phyloP scores from a whole-genome alignment of 2,329 filamentous ascomycete genomes.

The Arthrobotrys pseudoclavata region DNA sequence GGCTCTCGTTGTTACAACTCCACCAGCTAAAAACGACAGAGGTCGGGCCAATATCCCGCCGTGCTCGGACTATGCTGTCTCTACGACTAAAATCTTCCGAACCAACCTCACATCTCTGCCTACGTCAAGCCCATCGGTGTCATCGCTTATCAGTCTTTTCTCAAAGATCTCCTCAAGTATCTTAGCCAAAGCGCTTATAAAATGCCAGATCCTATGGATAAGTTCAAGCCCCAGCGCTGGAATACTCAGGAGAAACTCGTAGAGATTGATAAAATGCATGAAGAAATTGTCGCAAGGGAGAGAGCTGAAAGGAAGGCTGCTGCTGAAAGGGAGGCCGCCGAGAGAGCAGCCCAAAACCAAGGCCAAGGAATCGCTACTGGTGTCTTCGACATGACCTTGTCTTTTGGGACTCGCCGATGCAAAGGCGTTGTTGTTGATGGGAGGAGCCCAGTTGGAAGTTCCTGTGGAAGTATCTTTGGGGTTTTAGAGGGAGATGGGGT shows the following conservation, averaged over 20 bases:
- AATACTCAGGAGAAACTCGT: slow-evolving; percentile 48
- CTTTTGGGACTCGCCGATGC: slow-evolving; percentile 36
- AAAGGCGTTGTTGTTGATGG: slow-evolving; percentile 36
- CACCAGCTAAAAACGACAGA: slow-evolving; percentile 27
- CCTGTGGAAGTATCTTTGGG: slow-evolving; percentile 38
- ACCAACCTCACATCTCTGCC: slow-evolving; percentile 38
- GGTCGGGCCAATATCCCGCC: slow-evolving; percentile 25
- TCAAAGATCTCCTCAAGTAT: slow-evolving; percentile 21
- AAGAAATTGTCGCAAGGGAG: neutral
- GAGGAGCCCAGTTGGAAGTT: slow-evolving; percentile 43
- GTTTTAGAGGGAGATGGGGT: neutral
- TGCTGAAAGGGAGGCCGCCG: slow-evolving; percentile 3
- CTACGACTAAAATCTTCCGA: slow-evolving; percentile 40
- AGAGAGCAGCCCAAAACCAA: neutral
- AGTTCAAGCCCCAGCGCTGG: slow-evolving; percentile 25
- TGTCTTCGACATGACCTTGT: slow-evolving; percentile 29
- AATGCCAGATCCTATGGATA: slow-evolving; percentile 46
- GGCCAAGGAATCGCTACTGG: slow-evolving; percentile 18
- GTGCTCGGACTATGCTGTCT: slow-evolving; percentile 32
- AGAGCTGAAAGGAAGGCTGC: neutral
- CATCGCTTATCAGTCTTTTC: slow-evolving; percentile 33
- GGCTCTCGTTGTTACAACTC: slow-evolving; percentile 52
- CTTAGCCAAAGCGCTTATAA: slow-evolving; percentile 33
- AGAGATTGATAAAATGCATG: slow-evolving; percentile 31
- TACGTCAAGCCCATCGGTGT: slow-evolving; percentile 48